Evolutionary conservation across 2,329 filamentous ascomycete species (phyloP).

Genomic region (Venturia nashicola): DNA sequence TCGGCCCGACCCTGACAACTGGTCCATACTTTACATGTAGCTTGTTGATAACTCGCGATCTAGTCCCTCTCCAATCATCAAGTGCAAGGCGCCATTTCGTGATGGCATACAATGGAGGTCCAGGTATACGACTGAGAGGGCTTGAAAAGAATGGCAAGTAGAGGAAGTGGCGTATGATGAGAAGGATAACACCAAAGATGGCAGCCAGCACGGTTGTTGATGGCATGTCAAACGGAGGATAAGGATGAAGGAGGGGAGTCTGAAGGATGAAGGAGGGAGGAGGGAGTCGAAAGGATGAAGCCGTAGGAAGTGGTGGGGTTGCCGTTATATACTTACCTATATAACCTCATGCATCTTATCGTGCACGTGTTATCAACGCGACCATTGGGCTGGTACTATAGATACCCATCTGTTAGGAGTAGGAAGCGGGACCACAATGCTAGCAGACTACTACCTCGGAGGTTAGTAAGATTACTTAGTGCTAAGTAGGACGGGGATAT

Average conservation of each 20-base stretch:
- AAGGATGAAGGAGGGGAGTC: background rate
- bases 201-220: background rate
- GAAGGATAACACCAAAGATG: background rate
- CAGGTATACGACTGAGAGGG: constrained; percentile 9
- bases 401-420: too few species aligned
- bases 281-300: background rate
- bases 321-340: background rate
- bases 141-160: constrained; percentile 1
- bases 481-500: too few species aligned
- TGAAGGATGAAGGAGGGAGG: background rate
- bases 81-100: constrained; percentile 34
- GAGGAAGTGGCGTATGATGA: background rate
- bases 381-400: background rate
- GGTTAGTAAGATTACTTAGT: too few species aligned
- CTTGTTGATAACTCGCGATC: constrained; percentile 29
- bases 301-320: background rate
- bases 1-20: constrained; percentile 35
- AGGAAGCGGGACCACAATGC: too few species aligned
- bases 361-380: background rate
- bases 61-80: constrained; percentile 31
- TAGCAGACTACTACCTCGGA: too few species aligned
- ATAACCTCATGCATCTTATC: background rate
- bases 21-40: constrained; percentile 36
- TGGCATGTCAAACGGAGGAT: background rate
- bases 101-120: constrained; percentile 9